Percentiles rank a stretch among this genome's conserved stretches.
Evolutionary conservation across 208 protist species (phyloP).

Genomic region (Acanthamoeba rhysodes): DNA sequence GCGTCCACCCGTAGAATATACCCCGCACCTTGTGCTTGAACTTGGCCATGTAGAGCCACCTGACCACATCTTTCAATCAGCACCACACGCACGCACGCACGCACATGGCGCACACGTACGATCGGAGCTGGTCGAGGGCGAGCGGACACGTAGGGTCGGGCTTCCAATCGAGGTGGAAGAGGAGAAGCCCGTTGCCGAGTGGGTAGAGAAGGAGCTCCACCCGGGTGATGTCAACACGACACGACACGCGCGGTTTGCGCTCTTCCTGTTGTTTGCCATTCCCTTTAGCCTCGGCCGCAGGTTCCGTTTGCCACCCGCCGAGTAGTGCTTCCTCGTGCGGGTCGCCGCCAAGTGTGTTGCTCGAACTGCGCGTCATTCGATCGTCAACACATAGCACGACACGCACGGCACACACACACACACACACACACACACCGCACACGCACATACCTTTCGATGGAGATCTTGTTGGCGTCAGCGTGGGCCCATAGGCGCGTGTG

Average conservation of each 20-base stretch:
- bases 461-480: neutral
- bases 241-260: neutral
- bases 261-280: neutral
- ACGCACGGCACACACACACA: too few relatives aligned
- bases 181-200: neutral
- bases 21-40: constrained; percentile 15
- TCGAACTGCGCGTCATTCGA: neutral
- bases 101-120: neutral
- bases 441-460: neutral
- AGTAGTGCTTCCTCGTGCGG: neutral
- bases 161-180: constrained; percentile 23
- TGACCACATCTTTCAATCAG: neutral
- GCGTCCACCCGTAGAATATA: constrained; percentile 24
- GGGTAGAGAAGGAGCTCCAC: constrained; percentile 21
- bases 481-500: neutral
- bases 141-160: neutral
- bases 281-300: neutral
- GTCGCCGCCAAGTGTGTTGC: neutral
- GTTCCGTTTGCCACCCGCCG: neutral
- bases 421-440: neutral
- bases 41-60: constrained; percentile 42
- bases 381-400: too few relatives aligned
- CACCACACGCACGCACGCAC: too few relatives aligned
- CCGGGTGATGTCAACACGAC: neutral
- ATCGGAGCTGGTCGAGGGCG: neutral